Conservation (phyloP, 345 rosid species). For the Fremontodendron californicum region DNA sequence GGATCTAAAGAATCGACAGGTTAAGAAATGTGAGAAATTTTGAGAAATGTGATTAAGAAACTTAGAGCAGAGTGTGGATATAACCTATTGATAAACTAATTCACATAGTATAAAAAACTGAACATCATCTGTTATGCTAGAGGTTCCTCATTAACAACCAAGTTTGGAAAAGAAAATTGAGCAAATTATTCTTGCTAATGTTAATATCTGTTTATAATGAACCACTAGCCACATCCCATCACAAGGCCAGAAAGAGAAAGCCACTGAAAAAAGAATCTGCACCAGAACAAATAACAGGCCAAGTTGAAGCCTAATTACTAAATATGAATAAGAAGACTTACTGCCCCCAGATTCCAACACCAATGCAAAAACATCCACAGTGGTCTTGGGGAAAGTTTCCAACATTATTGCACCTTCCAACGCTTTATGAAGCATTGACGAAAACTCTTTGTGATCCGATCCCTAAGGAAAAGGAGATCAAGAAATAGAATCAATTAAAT, state of each 20-base stretch:
- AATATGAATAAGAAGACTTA: slow-evolving; percentile 36
- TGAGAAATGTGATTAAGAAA: neutral
- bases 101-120: neutral
- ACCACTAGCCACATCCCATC: neutral
- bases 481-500: slow-evolving; percentile 15
- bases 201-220: neutral
- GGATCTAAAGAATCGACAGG: neutral
- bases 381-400: slow-evolving; percentile 91
- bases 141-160: neutral
- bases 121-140: neutral
- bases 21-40: neutral
- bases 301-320: neutral
- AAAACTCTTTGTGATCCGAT: slow-evolving; percentile 68
- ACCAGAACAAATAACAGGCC: neutral
- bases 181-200: neutral
- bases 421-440: slow-evolving; percentile 91
- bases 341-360: slow-evolving; percentile 98
- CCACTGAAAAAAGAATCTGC: neutral
- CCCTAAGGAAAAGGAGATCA: slow-evolving; percentile 54
- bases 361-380: slow-evolving; percentile 91
- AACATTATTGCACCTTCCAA: slow-evolving; percentile 79
- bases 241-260: neutral
- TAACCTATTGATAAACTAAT: neutral
- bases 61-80: neutral
- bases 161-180: neutral